A percentile compares a stretch with the other conserved stretches of the same genome.
phyloP scores from a whole-genome alignment of 164 flowering plant species.

The Dillenia suffruticosa region DNA sequence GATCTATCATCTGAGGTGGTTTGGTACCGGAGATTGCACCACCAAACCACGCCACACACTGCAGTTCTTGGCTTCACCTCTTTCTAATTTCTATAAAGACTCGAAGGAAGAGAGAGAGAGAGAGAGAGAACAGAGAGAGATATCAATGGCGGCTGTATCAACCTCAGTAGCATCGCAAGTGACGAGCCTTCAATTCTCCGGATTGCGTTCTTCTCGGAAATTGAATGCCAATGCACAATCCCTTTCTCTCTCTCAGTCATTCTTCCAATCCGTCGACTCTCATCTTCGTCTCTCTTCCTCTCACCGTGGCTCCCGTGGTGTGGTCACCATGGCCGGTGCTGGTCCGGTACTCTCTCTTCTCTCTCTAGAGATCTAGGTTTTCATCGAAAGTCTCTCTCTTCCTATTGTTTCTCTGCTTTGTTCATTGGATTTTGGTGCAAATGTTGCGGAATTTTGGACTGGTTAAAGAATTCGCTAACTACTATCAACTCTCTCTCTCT shows the following conservation, averaged over 20 bases:
- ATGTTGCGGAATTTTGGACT: neutral
- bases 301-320: slow-evolving; percentile 31
- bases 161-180: slow-evolving; percentile 53
- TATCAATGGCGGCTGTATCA: slow-evolving; percentile 57
- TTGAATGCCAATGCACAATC: slow-evolving; percentile 37
- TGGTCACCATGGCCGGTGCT: slow-evolving; percentile 81
- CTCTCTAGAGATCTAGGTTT: neutral
- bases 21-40: no score
- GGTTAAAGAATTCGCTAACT: no score
- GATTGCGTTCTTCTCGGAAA: slow-evolving; percentile 38
- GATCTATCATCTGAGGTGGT: no score
- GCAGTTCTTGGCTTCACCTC: no score
- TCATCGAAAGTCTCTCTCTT: no score
- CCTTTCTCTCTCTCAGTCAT: slow-evolving; percentile 23
- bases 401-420: neutral
- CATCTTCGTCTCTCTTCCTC: slow-evolving; percentile 44
- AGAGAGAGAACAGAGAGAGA: neutral
- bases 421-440: neutral
- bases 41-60: no score
- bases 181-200: slow-evolving; percentile 39
- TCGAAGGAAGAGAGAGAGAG: neutral
- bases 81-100: neutral
- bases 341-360: slow-evolving; percentile 51
- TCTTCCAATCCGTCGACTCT: slow-evolving; percentile 37
- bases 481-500: no score